phyloP scores from a whole-genome alignment of 768 basidiomycete genomes.

The Leccinum broughii region DNA sequence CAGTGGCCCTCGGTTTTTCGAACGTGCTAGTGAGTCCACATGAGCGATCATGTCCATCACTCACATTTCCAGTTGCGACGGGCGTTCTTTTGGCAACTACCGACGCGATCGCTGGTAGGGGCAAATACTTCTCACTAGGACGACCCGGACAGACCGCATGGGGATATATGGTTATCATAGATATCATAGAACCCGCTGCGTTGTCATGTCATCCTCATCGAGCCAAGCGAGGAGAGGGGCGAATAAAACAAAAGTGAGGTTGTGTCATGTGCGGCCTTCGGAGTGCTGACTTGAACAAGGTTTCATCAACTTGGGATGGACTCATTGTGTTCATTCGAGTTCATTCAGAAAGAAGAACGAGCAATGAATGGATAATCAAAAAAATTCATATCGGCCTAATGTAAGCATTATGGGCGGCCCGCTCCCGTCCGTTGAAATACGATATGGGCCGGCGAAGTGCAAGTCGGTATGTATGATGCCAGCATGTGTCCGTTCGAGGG shows the following conservation, averaged over 20 bases:
- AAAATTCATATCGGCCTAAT: conserved; percentile 11
- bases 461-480: not conserved
- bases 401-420: conserved; percentile 21
- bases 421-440: not conserved
- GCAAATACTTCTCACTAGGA: conserved; percentile 1
- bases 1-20: not conserved
- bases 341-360: not conserved
- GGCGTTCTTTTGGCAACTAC: conserved; percentile 14
- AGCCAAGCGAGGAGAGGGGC: not conserved
- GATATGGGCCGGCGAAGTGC: not conserved
- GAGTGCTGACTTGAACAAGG: conserved; percentile 5
- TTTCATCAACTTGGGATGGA: not conserved
- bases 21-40: not conserved
- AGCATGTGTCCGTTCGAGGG: not conserved
- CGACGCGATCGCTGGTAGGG: conserved; percentile 16
- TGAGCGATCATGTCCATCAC: conserved; percentile 2
- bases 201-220: not conserved
- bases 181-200: conserved; percentile 12
- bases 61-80: not conserved
- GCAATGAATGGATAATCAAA: not conserved
- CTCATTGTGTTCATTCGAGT: not conserved
- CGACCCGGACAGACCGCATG: conserved; percentile 12
- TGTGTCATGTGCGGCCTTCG: not conserved
- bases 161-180: conserved; percentile 10
- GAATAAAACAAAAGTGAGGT: not conserved